These are phyloP conservation scores for Podila horticola DNA, from an alignment of 192 early-diverging fungal species.

Conservation along the genomic window DNA sequence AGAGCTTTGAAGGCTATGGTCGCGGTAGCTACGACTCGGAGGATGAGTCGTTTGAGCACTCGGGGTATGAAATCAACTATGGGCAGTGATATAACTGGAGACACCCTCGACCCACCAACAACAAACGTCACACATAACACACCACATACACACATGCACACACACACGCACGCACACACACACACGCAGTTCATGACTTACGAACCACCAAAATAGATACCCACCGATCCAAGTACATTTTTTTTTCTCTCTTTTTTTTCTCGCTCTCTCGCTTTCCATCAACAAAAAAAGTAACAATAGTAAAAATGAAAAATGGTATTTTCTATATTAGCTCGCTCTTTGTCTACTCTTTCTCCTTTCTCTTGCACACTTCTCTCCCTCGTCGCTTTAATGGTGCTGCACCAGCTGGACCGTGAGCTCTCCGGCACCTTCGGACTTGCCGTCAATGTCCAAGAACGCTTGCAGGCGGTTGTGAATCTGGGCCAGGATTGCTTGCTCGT, in stretches of 20 bases:
- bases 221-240: not conserved
- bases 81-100: not conserved
- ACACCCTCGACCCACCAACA: not conserved
- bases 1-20: constrained; percentile 24
- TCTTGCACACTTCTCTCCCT: not conserved
- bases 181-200: too few species aligned
- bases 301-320: too few species aligned
- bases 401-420: constrained; percentile 62
- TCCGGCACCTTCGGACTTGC: constrained; percentile 45
- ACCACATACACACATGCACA: too few species aligned
- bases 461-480: constrained; percentile 57
- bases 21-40: constrained; percentile 24
- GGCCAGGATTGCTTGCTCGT: constrained; percentile 60
- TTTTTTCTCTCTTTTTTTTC: not conserved
- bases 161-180: too few species aligned
- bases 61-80: not conserved
- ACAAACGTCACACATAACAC: too few species aligned
- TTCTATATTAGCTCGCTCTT: not conserved
- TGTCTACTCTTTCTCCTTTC: not conserved
- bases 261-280: not conserved
- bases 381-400: constrained; percentile 15
- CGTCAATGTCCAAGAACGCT: constrained; percentile 46
- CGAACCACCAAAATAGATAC: too few species aligned
- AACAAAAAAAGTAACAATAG: too few species aligned
- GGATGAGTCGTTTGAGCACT: constrained; percentile 29